A percentile compares a stretch with the other conserved stretches of the same genome.
Conservation (phyloP, 2,329 filamentous ascomycete species). For the Ophiostoma sp. region DNA sequence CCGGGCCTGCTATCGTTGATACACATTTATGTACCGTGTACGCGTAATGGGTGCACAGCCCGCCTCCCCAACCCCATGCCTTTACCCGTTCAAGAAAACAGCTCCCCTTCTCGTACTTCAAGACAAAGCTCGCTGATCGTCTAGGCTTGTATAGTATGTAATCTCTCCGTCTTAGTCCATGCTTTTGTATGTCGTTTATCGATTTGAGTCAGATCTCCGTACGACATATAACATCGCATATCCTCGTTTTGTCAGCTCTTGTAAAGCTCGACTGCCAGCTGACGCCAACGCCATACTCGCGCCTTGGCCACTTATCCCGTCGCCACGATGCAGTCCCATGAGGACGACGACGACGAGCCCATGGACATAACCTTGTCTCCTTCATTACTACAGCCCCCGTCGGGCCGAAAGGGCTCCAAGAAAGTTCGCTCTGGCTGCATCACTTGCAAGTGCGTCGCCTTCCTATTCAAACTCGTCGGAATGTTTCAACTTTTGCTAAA, state of each 20-base stretch:
- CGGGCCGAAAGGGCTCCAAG: slow-evolving; percentile 38
- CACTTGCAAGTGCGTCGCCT: slow-evolving; percentile 48
- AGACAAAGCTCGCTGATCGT: not conserved
- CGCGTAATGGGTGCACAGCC: slow-evolving; percentile 7
- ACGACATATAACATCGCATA: not conserved
- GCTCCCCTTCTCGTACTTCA: not conserved
- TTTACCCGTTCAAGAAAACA: not conserved
- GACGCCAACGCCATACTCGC: not conserved
- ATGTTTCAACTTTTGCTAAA: not conserved
- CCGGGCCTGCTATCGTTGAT: not conserved
- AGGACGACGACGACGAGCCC: not conserved
- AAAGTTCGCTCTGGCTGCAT: slow-evolving; percentile 48
- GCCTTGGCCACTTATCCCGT: not conserved
- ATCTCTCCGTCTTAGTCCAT: too few relatives aligned
- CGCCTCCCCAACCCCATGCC: not conserved
- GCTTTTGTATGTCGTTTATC: too few relatives aligned
- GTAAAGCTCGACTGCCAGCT: not conserved
- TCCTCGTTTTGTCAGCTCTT: not conserved
- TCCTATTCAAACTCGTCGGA: not conserved
- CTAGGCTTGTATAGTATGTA: not conserved
- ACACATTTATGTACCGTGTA: not conserved
- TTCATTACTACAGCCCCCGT: slow-evolving; percentile 2
- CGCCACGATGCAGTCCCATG: not conserved
- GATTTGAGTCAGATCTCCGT: too few relatives aligned
- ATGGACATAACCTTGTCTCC: not conserved